These are phyloP conservation scores for Bisporella sp. DNA, from an alignment of 2,329 filamentous ascomycete species.

Conservation along the genomic window DNA sequence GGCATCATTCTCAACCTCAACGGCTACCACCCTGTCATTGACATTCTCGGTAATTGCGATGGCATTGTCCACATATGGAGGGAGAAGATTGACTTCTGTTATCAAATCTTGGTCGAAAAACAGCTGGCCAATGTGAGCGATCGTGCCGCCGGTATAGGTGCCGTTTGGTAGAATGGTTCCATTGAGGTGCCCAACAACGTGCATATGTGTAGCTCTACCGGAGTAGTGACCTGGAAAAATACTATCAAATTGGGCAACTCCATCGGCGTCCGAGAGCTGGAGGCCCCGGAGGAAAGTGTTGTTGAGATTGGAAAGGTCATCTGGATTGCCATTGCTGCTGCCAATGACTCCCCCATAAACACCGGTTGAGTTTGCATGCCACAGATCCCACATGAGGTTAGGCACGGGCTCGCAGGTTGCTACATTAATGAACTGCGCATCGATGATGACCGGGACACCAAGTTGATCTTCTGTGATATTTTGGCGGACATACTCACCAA, in stretches of 20 bases:
- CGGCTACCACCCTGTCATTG: constrained; percentile 38
- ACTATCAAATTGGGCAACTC: constrained; percentile 35
- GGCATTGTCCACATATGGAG: constrained; percentile 42
- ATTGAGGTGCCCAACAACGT: constrained; percentile 25
- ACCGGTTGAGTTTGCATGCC: constrained; percentile 32
- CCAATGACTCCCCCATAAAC: constrained; percentile 31
- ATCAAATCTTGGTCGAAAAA: constrained; percentile 61
- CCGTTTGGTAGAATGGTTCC: too few species aligned
- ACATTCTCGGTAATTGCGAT: constrained; percentile 40
- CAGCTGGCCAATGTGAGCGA: constrained; percentile 42
- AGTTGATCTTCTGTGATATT: constrained; percentile 39
- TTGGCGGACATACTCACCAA: constrained; percentile 41
- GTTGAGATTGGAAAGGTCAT: too few species aligned
- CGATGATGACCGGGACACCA: constrained; percentile 41
- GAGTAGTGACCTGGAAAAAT: constrained; percentile 40
- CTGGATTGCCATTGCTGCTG: background rate
- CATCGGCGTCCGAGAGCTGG: constrained; percentile 34
- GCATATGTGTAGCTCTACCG: constrained; percentile 40
- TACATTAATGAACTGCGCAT: constrained; percentile 40
- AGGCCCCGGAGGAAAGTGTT: too few species aligned
- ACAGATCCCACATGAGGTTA: constrained; percentile 42
- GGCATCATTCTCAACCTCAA: constrained; percentile 33
- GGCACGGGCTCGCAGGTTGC: constrained; percentile 11
- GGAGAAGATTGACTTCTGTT: constrained; percentile 39
- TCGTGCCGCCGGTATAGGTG: constrained; percentile 42